phyloP scores from a whole-genome alignment of 2,329 filamentous ascomycete species.

The Diaporthe capsici region DNA sequence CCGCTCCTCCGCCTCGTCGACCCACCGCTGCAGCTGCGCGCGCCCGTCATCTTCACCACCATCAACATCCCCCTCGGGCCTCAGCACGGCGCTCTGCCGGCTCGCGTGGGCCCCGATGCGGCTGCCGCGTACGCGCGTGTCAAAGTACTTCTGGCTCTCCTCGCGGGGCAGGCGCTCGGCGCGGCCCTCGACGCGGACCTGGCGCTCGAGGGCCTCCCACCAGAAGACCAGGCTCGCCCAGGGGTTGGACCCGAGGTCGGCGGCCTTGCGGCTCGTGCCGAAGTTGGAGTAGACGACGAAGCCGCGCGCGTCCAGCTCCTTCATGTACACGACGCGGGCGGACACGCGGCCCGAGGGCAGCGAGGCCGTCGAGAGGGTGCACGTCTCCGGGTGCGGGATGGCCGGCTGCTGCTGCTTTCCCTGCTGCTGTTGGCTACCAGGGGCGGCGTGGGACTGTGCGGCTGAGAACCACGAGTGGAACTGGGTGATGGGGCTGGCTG shows the following conservation, averaged over 20 bases:
- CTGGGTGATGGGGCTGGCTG: constrained; percentile 79
- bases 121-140: constrained; percentile 81
- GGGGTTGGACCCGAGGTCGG: constrained; percentile 79
- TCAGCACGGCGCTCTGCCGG: constrained; percentile 84
- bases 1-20: constrained; percentile 80
- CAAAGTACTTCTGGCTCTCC: constrained; percentile 80
- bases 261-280: constrained; percentile 79
- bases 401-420: constrained; percentile 53
- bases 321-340: constrained; percentile 91
- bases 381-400: constrained; percentile 87
- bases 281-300: constrained; percentile 97
- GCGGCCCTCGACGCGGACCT: constrained; percentile 89
- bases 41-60: constrained; percentile 73
- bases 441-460: constrained; percentile 64
- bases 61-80: constrained; percentile 44
- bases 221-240: constrained; percentile 90
- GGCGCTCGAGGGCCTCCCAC: constrained; percentile 89
- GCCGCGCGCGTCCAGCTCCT: constrained; percentile 86
- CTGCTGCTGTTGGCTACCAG: background rate
- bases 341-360: constrained; percentile 88
- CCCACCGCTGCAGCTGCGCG: constrained; percentile 80
- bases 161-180: constrained; percentile 75
- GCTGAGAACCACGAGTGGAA: constrained; percentile 92
- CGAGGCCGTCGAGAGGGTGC: constrained; percentile 86
- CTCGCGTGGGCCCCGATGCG: constrained; percentile 95